A percentile compares a stretch with the other conserved stretches of the same genome.
These are phyloP conservation scores for Pseudopyrenochaeta lycopersici DNA, from an alignment of 2,329 filamentous ascomycete genomes.

Conservation along the genomic window DNA sequence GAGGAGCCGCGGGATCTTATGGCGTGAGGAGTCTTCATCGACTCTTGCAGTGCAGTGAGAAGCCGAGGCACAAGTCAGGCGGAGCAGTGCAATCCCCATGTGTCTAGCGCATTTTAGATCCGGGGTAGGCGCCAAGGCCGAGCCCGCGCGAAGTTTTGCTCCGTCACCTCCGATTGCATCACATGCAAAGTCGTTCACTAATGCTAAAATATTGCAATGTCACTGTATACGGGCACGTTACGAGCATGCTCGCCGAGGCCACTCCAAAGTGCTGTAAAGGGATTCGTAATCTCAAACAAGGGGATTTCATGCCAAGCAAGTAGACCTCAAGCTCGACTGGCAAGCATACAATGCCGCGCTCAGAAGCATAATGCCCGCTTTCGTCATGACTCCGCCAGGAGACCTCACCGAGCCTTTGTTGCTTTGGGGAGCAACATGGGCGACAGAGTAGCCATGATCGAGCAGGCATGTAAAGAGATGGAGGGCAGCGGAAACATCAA, in stretches of 20 bases:
- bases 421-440: slow-evolving; percentile 94
- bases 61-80: slow-evolving; percentile 33
- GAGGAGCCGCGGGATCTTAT: slow-evolving; percentile 27
- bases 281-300: not conserved
- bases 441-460: slow-evolving; percentile 84
- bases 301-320: not conserved
- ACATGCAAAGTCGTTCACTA: slow-evolving; percentile 22
- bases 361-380: slow-evolving; percentile 10
- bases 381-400: slow-evolving; percentile 14
- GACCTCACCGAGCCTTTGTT: slow-evolving; percentile 71
- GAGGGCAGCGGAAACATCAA: slow-evolving; percentile 71
- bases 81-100: slow-evolving; percentile 2
- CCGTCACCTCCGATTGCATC: slow-evolving; percentile 18
- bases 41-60: slow-evolving; percentile 25
- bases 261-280: not conserved
- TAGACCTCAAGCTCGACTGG: not conserved
- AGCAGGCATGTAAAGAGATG: slow-evolving; percentile 82
- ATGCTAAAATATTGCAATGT: slow-evolving; percentile 3
- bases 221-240: slow-evolving; percentile 2
- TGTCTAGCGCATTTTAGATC: slow-evolving; percentile 1
- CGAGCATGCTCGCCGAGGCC: not conserved
- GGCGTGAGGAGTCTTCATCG: slow-evolving; percentile 29
- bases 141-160: slow-evolving; percentile 15
- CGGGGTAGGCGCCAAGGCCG: slow-evolving; percentile 15
- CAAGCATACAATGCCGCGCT: not conserved